Evolutionary conservation across 2,329 filamentous ascomycete species (phyloP).

Genomic region (Aspergillus transmontanensis): DNA sequence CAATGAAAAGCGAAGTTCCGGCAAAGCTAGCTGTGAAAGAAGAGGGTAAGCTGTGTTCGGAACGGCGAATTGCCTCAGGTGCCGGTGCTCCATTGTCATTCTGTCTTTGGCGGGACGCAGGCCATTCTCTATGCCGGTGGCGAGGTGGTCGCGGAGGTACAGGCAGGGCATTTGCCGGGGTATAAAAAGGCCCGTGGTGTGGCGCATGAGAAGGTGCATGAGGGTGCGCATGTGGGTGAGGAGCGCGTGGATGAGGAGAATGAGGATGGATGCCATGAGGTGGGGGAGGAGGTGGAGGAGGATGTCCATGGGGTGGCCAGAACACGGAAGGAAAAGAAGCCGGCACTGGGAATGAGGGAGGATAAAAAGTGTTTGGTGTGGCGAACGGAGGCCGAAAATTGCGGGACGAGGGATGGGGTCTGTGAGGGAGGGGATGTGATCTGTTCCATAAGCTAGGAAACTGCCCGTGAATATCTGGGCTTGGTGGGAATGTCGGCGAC

Average conservation of each 20-base stretch:
- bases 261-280: background rate
- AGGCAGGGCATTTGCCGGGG: background rate
- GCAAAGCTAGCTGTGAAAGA: background rate
- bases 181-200: background rate
- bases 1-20: conserved; percentile 36
- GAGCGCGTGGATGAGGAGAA: background rate
- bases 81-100: background rate
- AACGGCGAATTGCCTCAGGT: background rate
- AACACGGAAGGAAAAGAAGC: background rate
- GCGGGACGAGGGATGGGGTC: background rate
- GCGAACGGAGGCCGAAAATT: background rate
- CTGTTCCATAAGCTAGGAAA: background rate
- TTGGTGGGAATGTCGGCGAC: background rate
- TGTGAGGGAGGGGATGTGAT: background rate
- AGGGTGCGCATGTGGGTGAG: background rate
- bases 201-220: background rate
- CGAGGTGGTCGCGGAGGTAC: background rate
- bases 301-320: background rate
- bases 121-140: background rate
- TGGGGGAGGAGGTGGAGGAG: background rate
- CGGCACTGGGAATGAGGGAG: background rate
- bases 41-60: background rate
- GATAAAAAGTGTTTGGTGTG: background rate
- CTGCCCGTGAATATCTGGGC: background rate
- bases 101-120: background rate